Evolutionary conservation across 768 basidiomycete genomes (phyloP).

Genomic region (Tremella mesenterica): DNA sequence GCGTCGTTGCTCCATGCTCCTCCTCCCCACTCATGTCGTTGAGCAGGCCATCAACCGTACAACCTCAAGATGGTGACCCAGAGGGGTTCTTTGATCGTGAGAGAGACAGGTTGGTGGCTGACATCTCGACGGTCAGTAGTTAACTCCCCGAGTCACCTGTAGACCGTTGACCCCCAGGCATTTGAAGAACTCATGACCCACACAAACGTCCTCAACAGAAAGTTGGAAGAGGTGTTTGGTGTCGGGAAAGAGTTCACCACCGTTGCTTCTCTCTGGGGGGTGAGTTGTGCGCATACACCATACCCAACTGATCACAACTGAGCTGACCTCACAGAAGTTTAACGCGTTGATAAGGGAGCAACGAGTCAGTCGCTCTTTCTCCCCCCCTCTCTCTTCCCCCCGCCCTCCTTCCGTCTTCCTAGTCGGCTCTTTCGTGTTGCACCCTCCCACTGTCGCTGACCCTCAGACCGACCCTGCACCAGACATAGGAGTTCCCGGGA

Average conservation of each 20-base stretch:
- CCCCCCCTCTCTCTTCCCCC: background rate
- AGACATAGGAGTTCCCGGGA: constrained; percentile 38
- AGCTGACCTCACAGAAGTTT: too few relatives aligned
- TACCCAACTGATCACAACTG: background rate
- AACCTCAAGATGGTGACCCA: background rate
- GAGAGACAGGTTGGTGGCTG: constrained; percentile 34
- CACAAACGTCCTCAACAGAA: constrained; percentile 77
- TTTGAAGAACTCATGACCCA: constrained; percentile 81
- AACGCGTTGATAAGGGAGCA: constrained; percentile 39
- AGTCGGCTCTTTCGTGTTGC: background rate
- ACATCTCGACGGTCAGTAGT: constrained; percentile 34
- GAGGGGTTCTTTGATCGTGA: constrained; percentile 37
- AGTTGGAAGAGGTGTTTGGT: constrained; percentile 81
- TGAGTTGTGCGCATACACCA: too few relatives aligned
- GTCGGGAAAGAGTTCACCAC: constrained; percentile 90
- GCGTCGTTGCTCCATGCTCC: too few relatives aligned
- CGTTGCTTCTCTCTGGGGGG: constrained; percentile 77
- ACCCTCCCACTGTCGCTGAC: background rate
- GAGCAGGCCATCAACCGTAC: background rate
- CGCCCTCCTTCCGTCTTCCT: background rate
- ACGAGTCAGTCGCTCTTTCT: constrained; percentile 31
- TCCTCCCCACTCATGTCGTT: too few relatives aligned
- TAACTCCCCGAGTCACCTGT: too few relatives aligned
- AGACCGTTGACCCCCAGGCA: constrained; percentile 53
- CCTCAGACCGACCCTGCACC: constrained; percentile 20